Percentiles rank a stretch among this genome's conserved stretches.
Evolutionary conservation across 495 filamentous ascomycete species (phyloP).

Genomic region (Penicillium tannophilum): DNA sequence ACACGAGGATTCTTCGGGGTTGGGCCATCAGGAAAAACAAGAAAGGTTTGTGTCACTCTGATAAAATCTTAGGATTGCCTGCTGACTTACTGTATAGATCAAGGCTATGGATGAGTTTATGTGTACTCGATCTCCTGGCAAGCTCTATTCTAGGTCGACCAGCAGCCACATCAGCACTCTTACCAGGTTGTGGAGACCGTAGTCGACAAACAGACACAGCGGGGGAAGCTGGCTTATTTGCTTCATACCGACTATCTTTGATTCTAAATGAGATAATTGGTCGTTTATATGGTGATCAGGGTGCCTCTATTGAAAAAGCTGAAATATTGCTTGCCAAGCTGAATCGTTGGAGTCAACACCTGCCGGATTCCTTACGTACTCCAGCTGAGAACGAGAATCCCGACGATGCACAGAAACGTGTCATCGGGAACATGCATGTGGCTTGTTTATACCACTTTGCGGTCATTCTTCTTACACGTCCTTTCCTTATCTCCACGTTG

Average conservation of each 20-base stretch:
- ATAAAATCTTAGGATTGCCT: neutral
- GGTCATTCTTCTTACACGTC: conserved; percentile 44
- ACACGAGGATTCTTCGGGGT: conserved; percentile 29
- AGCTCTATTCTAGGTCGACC: conserved; percentile 48
- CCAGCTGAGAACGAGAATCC: conserved; percentile 20
- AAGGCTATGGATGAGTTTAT: conserved; percentile 47
- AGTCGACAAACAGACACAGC: conserved; percentile 6
- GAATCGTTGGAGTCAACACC: conserved; percentile 37
- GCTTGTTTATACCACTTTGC: conserved; percentile 49
- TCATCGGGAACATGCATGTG: conserved; percentile 43
- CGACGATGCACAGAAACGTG: conserved; percentile 28
- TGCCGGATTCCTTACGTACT: conserved; percentile 32
- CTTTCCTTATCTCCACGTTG: conserved; percentile 41
- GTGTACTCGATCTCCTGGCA: conserved; percentile 44
- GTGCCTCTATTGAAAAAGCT: conserved; percentile 36
- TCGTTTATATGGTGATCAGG: conserved; percentile 34
- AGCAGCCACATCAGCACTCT: conserved; percentile 34
- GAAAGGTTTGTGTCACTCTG: conserved; percentile 23
- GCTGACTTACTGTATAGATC: conserved; percentile 23
- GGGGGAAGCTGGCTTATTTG: conserved; percentile 26
- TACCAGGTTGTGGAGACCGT: conserved; percentile 21
- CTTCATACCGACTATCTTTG: conserved; percentile 37
- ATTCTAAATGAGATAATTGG: conserved; percentile 41
- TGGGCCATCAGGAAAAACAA: conserved; percentile 18
- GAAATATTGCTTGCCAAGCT: conserved; percentile 37